Conservation (phyloP, 129 eudicot species). For the Flaveria robusta region DNA sequence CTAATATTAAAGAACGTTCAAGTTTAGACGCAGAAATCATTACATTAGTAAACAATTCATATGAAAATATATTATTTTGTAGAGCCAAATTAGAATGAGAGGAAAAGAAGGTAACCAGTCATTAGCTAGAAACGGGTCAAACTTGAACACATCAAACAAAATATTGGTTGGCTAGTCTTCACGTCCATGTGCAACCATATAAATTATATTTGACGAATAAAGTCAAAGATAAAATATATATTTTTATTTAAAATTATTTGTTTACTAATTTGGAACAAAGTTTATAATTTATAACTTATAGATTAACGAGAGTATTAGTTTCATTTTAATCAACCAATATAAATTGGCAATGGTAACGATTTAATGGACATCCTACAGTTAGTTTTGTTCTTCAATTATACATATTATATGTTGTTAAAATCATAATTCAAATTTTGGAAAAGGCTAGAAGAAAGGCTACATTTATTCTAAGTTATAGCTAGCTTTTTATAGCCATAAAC, state of each 20-base stretch:
- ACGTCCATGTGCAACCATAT: constrained; percentile 10
- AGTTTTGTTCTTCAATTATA: too few species aligned
- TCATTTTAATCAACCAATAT: neutral
- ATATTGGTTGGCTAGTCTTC: constrained; percentile 17
- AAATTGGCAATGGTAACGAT: too few species aligned
- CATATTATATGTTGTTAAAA: too few species aligned
- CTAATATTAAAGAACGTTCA: too few species aligned
- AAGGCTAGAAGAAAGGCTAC: neutral
- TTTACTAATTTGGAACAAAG: neutral
- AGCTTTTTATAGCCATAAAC: neutral
- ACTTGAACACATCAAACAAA: constrained; percentile 14
- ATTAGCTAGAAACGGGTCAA: constrained; percentile 36
- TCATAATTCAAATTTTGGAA: too few species aligned
- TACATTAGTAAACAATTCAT: too few species aligned
- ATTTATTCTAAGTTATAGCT: neutral
- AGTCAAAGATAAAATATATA: neutral
- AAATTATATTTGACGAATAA: constrained; percentile 23
- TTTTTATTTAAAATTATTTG: neutral
- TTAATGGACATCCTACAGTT: too few species aligned
- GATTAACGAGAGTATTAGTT: neutral
- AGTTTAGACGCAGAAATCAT: too few species aligned
- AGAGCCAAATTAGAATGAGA: constrained; percentile 11
- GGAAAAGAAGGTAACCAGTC: constrained; percentile 2
- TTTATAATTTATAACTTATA: neutral
- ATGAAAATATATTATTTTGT: neutral